These are phyloP conservation scores for Umbelopsis ramanniana DNA, from an alignment of 192 early-diverging fungal species.

Conservation along the genomic window DNA sequence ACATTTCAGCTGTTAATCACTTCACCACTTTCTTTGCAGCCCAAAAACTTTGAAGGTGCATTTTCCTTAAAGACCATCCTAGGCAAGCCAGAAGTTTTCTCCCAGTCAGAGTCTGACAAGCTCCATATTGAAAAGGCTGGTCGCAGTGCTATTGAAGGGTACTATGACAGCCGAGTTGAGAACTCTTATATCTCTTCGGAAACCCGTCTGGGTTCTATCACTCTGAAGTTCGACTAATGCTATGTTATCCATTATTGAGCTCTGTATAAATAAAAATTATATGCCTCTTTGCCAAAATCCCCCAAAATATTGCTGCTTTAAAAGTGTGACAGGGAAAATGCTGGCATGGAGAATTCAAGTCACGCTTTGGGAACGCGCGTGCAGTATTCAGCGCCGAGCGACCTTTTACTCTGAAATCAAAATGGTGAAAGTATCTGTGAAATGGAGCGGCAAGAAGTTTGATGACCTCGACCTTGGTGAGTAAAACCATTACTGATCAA, in stretches of 20 bases:
- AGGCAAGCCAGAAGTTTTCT: neutral
- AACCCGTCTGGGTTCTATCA: neutral
- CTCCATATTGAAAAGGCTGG: constrained; percentile 1
- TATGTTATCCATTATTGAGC: neutral
- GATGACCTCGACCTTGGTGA: constrained; percentile 68
- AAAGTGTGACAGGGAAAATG: neutral
- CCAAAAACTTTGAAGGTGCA: neutral
- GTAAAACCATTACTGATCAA: neutral
- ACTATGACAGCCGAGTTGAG: neutral
- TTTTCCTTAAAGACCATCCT: neutral
- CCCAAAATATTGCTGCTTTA: neutral
- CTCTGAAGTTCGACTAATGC: neutral
- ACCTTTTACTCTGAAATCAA: neutral
- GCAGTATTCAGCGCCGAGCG: neutral
- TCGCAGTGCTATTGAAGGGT: neutral
- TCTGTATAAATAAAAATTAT: too few species aligned
- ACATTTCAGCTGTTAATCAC: neutral
- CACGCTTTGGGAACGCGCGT: neutral
- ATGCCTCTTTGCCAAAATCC: too few species aligned
- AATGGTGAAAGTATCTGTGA: constrained; percentile 74
- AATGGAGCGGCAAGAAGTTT: constrained; percentile 91
- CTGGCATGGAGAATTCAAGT: neutral
- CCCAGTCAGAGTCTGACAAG: neutral
- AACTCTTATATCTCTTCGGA: neutral
- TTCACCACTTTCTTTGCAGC: neutral